Base-by-base conservation (phyloP, 495 filamentous ascomycete species). In the Penicillium arizonense region DNA sequence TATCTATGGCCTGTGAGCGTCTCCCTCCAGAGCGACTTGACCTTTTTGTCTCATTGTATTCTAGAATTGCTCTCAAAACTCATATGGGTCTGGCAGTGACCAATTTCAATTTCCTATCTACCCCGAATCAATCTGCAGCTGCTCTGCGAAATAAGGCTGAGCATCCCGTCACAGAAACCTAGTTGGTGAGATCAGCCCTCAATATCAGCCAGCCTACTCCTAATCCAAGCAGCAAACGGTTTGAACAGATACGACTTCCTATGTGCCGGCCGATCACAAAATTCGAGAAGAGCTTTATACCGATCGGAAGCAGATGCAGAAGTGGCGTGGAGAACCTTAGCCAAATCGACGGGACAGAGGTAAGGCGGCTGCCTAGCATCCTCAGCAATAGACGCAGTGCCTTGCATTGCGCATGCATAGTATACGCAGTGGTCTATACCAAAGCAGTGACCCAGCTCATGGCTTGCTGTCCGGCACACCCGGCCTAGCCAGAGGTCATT, bases 381-480 rank as follows among this genome's bases (percentile, higher is more conserved):
- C 64, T 90, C 87, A 9, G 63, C 66, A 20, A 89, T 65, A 7
- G 77, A 72, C 3, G 77, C 77, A 2, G 79, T 84, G 24, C 82
- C 77, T 57, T 88, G 85, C 85, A 89, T 88, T 26, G 74, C 72
- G 55, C 85, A 89, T 0, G 86, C 86, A 56, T 87, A 87, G 55
- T 86, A 90, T 3, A 78, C 64, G 59, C 85, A 88, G 59, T 88
- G 86, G 7, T 63, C 84, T 4, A 88, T 71, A 0, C 79, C 81
- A 41, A 88, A 78, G 60, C 85, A 88, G 54, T 87, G 86, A 2
- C 83, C 82, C 5, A 89, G 63, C 60, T 89, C 85, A 59, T 88
- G 85, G 6, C 73, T 70, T 5, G 75, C 78, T 0, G 84, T 87
- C 23, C 82, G 76, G 28, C 75, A 80, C 1, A 83, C 53, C 6